Base-by-base conservation (phyloP, 192 early-diverging fungal species). In the Backusella liffmaniae region DNA sequence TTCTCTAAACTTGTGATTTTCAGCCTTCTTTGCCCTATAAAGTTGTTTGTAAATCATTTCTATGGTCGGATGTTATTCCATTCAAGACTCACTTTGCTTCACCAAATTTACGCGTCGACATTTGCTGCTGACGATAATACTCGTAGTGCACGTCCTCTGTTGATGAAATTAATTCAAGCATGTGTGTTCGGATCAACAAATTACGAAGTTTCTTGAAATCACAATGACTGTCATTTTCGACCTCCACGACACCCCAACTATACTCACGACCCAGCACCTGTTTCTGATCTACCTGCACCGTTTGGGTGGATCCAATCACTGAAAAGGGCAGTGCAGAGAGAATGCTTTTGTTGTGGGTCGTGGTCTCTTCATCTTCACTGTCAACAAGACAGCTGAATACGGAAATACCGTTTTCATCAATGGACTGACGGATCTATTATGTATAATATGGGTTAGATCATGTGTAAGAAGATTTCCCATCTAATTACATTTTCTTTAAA, bases 131-230 rank as follows among this genome's bases (percentile, higher is more conserved):
- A 66, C 98, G 91, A 84, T 95, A 97, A 77, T 89, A 91, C 82
- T 99, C 98, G 82, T 97, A 99, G 84, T 99, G 98, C 35, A 85
- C 82, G 73, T 99, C 97, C 86, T 99, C 95, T 42, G 98, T 99
- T 32, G 92, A 92, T 26, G 87, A 85, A 77, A 99, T 95, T 65
- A 99, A 88, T 76, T 98, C 97, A 71, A 97, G 88, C 98, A 99
- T 97, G 80, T 99, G 97, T 15, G 96, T 96, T 75, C 94, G 90
- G 75, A 94, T 86, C n/a, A 95, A 82, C 87, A 96, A 88, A 79
- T 97, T 93, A 75, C 98, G 90, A 70, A 99, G 86, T 79, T 96
- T 95, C 70, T 94, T 90, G 80, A 99, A 99, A 77, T 98, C 98
- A 85, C 94, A 96, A 86, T 98, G 98, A 5, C 88, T 88, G 79